These are phyloP conservation scores for Candida sithepensis DNA, from an alignment of 805 yeast species.

Conservation along the genomic window DNA sequence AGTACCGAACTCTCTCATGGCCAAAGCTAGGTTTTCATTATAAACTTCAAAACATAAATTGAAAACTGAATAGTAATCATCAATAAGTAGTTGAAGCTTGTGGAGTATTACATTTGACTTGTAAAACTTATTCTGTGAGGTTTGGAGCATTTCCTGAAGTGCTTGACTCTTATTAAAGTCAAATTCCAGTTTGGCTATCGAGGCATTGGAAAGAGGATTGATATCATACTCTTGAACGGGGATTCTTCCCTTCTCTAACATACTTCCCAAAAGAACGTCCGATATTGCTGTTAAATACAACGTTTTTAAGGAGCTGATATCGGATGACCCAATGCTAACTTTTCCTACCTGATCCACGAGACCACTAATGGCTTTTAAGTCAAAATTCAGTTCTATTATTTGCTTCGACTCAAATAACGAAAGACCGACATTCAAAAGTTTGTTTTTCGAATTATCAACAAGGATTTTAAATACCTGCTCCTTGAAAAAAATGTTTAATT, in stretches of 20 bases:
- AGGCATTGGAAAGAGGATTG: neutral
- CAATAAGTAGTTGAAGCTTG: conserved; percentile 8
- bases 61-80: conserved; percentile 13
- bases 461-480: conserved; percentile 16
- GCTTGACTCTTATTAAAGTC: neutral
- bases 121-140: conserved; percentile 13
- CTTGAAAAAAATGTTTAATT: conserved; percentile 12
- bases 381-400: conserved; percentile 16
- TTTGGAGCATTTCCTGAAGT: conserved; percentile 1
- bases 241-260: conserved; percentile 4
- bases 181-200: neutral
- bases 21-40: conserved; percentile 5
- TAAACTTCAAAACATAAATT: conserved; percentile 17
- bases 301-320: conserved; percentile 15
- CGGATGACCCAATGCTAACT: conserved; percentile 14
- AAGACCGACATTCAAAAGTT: conserved; percentile 2
- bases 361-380: conserved; percentile 11
- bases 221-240: neutral
- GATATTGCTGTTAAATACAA: conserved; percentile 15
- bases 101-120: conserved; percentile 6
- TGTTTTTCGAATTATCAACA: conserved; percentile 5
- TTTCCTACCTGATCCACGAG: conserved; percentile 19
- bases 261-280: conserved; percentile 10
- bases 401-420: neutral
- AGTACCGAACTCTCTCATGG: conserved; percentile 10